Percentiles rank a stretch among this genome's conserved stretches.
Conservation (phyloP, 78 protist species). For the Diacronema lutheri region DNA sequence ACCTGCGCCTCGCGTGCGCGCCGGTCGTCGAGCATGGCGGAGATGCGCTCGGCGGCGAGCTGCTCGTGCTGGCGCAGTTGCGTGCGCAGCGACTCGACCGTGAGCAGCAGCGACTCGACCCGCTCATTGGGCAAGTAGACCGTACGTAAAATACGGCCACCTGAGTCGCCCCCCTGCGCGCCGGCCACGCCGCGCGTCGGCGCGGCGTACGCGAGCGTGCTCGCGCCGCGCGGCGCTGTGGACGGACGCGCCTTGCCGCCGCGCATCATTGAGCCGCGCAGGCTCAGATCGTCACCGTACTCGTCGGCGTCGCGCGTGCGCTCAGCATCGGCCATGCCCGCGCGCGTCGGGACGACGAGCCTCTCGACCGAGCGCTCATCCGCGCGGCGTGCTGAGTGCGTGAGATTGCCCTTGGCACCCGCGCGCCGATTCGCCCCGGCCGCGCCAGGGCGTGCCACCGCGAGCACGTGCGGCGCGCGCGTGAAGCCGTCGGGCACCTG, state of each 20-base stretch:
- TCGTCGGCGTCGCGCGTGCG: not conserved
- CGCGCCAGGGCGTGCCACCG: not conserved
- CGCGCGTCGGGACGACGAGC: too few species aligned
- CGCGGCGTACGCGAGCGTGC: not conserved
- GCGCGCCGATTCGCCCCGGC: not conserved
- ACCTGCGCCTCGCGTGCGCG: not conserved
- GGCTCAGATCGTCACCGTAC: not conserved
- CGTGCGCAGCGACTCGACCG: not conserved
- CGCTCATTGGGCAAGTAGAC: not conserved
- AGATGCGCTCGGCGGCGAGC: not conserved
- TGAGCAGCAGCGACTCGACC: not conserved
- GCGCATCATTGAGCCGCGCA: too few species aligned
- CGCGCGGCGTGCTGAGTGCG: too few species aligned
- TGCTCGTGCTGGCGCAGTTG: not conserved
- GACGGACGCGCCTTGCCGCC: too few species aligned
- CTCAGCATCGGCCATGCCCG: too few species aligned
- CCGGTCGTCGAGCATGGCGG: slow-evolving; percentile 1
- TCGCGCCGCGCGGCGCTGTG: not conserved
- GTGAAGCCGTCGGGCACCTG: not conserved
- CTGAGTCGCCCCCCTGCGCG: too few species aligned
- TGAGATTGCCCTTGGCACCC: too few species aligned
- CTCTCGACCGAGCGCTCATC: too few species aligned
- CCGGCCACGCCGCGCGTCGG: not conserved
- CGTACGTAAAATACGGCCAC: not conserved
- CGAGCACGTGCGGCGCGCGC: not conserved